phyloP scores from a whole-genome alignment of 306 rosid species.

The Medicago ruthenica region DNA sequence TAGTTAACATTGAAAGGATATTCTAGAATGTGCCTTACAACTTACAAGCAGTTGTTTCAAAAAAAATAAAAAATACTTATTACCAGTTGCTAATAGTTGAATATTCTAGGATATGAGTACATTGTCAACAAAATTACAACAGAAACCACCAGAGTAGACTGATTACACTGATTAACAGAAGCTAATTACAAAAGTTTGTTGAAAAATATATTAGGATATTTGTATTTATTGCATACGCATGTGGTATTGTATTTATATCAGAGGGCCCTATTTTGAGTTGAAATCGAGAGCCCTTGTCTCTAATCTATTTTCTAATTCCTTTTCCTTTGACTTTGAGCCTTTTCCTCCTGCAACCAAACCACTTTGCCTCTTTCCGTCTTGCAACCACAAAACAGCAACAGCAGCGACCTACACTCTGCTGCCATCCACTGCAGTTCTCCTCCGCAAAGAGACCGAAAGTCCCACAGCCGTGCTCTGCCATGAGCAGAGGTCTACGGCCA shows the following conservation, averaged over 20 bases:
- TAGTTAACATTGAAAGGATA: constrained; percentile 17
- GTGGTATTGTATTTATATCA: background rate
- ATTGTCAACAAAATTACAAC: background rate
- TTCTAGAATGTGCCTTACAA: background rate
- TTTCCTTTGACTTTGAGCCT: background rate
- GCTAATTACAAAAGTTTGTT: background rate
- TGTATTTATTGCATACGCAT: background rate
- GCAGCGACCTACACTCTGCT: background rate
- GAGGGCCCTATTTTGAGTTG: no score
- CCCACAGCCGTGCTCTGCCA: background rate
- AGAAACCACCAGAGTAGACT: background rate
- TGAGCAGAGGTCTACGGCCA: background rate
- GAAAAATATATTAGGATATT: background rate
- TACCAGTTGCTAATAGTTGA: background rate
- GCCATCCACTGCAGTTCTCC: background rate
- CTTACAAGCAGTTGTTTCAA: background rate
- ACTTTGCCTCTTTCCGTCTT: background rate
- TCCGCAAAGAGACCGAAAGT: background rate
- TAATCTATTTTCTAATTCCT: no score
- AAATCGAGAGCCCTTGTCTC: no score
- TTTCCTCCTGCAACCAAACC: background rate
- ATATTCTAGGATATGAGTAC: background rate
- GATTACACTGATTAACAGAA: background rate
- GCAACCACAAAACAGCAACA: background rate
- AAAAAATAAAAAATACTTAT: background rate